These are phyloP conservation scores for Blastomyces gilchristii DNA, from an alignment of 2,329 filamentous ascomycete species.

Conservation along the genomic window DNA sequence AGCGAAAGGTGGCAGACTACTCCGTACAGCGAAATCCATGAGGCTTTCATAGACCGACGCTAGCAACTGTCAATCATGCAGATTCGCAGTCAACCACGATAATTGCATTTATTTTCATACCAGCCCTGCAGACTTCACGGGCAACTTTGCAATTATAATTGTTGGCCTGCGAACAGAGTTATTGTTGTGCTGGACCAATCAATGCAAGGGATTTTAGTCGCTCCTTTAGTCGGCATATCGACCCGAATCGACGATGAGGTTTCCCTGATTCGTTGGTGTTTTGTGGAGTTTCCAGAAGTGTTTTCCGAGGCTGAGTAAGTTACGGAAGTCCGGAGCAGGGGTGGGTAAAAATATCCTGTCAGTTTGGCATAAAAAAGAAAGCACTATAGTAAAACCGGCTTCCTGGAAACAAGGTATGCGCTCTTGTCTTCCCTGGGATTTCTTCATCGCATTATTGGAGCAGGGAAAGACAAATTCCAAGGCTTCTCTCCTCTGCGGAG, in stretches of 20 bases:
- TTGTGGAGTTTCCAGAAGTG: background rate
- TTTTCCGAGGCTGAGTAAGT: background rate
- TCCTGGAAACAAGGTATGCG: background rate
- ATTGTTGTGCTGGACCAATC: background rate
- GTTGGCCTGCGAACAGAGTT: background rate
- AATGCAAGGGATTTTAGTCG: background rate
- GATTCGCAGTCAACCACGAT: background rate
- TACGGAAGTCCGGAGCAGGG: no score
- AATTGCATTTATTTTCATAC: background rate
- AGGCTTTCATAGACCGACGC: background rate
- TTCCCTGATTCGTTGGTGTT: no score
- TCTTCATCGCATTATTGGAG: background rate
- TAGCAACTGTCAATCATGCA: background rate
- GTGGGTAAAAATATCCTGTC: slow-evolving; percentile 1
- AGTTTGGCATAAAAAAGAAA: background rate
- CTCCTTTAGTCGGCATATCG: background rate
- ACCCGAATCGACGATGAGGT: background rate
- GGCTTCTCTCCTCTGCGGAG: background rate
- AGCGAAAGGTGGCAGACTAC: background rate
- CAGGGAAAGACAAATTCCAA: background rate
- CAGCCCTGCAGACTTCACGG: background rate
- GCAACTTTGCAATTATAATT: background rate
- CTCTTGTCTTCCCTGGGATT: background rate
- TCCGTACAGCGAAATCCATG: background rate
- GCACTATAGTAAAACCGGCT: background rate